phyloP scores from a whole-genome alignment of 2,329 filamentous ascomycete species.

The Talaromyces sp. region DNA sequence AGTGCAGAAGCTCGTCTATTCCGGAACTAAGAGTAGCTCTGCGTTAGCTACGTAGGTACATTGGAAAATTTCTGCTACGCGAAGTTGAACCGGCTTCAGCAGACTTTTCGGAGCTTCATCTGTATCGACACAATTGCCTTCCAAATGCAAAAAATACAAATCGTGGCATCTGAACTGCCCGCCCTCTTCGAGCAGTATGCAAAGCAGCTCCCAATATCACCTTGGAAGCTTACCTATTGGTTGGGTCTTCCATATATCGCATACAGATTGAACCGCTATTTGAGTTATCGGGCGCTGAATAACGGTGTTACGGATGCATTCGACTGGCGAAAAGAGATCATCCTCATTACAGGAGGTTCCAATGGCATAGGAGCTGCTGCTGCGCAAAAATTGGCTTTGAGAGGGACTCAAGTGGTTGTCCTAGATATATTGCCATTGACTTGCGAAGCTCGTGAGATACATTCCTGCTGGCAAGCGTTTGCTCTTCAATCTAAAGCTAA shows the following conservation, averaged over 20 bases:
- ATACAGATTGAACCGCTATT: not conserved
- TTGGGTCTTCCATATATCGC: not conserved
- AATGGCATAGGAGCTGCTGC: conserved; percentile 14
- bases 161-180: not conserved
- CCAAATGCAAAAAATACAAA: not conserved
- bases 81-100: no score
- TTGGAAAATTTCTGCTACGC: not conserved
- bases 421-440: conserved; percentile 10
- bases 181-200: not conserved
- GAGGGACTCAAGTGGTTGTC: conserved; percentile 7
- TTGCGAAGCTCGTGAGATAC: conserved; percentile 11
- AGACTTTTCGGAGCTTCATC: not conserved
- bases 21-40: not conserved
- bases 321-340: conserved; percentile 13
- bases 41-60: not conserved
- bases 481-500: not conserved
- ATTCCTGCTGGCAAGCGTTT: not conserved
- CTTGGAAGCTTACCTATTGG: conserved; percentile 5
- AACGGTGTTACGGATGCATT: not conserved
- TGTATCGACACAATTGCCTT: not conserved
- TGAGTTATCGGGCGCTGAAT: conserved; percentile 9
- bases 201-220: not conserved
- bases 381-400: not conserved
- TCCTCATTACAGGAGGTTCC: conserved; percentile 10
- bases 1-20: not conserved